phyloP scores from a whole-genome alignment of 176 grass and related monocot species.

The Luzula sylvatica region DNA sequence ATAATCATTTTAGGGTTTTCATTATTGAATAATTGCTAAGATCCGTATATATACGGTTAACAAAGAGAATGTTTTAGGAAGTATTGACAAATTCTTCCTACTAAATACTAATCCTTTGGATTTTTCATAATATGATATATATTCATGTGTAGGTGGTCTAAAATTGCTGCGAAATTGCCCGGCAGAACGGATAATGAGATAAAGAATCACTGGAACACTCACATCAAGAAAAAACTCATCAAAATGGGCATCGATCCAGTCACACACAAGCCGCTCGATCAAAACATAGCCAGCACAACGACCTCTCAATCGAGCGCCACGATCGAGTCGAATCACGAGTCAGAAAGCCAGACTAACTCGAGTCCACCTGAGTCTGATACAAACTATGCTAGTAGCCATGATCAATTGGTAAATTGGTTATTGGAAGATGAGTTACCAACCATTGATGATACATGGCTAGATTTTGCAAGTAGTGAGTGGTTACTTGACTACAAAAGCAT shows the following conservation, averaged over 20 bases:
- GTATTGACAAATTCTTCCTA: neutral
- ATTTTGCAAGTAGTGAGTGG: slow-evolving; percentile 48
- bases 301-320: slow-evolving; percentile 34
- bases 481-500: slow-evolving; percentile 67
- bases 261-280: slow-evolving; percentile 43
- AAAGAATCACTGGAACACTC: slow-evolving; percentile 99
- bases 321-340: slow-evolving; percentile 30
- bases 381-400: slow-evolving; percentile 23
- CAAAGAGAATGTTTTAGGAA: neutral
- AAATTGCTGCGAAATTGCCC: slow-evolving; percentile 76
- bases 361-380: slow-evolving; percentile 33
- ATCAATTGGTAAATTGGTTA: slow-evolving; percentile 48
- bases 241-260: slow-evolving; percentile 89
- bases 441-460: slow-evolving; percentile 44
- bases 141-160: slow-evolving; percentile 58
- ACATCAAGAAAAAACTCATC: slow-evolving; percentile 97
- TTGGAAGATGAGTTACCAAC: slow-evolving; percentile 44
- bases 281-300: slow-evolving; percentile 26
- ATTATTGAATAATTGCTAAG: slow-evolving; percentile 7
- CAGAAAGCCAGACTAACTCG: slow-evolving; percentile 4
- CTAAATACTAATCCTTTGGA: neutral
- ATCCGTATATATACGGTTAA: neutral
- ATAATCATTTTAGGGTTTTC: neutral
- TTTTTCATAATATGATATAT: too few species aligned
- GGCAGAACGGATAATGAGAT: slow-evolving; percentile 95